Evolutionary conservation across 139 green algal genomes (phyloP).

Genomic region (Haematococcus lacustris): DNA sequence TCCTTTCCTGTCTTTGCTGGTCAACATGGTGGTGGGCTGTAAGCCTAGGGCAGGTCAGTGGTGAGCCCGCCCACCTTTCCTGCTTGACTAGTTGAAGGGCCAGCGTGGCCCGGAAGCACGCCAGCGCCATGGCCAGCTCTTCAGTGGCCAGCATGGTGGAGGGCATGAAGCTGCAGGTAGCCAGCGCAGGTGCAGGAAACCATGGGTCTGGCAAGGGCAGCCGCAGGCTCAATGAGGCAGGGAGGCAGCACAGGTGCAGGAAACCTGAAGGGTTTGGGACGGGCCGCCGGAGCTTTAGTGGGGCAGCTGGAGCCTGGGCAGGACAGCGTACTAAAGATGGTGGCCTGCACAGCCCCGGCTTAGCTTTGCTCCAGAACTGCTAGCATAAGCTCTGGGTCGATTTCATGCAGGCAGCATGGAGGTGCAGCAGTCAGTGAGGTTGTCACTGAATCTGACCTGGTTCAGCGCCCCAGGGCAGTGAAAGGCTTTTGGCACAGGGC

Average conservation of each 20-base stretch:
- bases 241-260: neutral
- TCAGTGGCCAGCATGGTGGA: conserved; percentile 27
- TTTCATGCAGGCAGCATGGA: no score
- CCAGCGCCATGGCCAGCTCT: conserved; percentile 25
- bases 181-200: neutral
- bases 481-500: no score
- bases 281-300: neutral
- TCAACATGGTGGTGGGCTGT: no score
- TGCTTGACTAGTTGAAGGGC: conserved; percentile 21
- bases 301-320: neutral
- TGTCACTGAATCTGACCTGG: no score
- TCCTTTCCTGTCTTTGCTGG: no score
- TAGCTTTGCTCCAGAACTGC: no score
- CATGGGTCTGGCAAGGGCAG: neutral
- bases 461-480: no score
- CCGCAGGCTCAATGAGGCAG: neutral
- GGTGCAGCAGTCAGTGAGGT: no score
- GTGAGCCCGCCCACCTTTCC: conserved; percentile 12
- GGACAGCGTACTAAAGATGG: neutral
- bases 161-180: conserved; percentile 33
- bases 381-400: no score
- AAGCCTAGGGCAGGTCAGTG: no score
- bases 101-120: conserved; percentile 18
- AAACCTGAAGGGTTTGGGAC: neutral
- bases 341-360: neutral